phyloP scores from a whole-genome alignment of 306 rosid species.

The Fragaria vesca region DNA sequence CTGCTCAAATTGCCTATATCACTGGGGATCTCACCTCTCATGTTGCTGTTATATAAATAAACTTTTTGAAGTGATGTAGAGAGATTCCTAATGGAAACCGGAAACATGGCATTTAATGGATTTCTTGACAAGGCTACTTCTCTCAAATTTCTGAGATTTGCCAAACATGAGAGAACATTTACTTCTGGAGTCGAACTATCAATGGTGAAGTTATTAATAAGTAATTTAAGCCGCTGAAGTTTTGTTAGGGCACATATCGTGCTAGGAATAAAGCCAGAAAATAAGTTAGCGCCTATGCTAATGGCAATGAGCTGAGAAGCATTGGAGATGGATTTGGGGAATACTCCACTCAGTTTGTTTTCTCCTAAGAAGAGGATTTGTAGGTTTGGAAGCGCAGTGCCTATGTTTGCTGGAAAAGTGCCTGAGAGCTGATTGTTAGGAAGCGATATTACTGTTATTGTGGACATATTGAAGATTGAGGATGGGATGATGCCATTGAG shows the following conservation, averaged over 20 bases:
- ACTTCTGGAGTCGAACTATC: not conserved
- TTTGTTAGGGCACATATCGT: not conserved
- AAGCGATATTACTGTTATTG: fast-evolving
- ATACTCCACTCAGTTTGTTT: not conserved
- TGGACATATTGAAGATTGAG: slow-evolving; percentile 26
- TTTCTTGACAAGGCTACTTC: fast-evolving
- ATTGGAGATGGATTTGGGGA: slow-evolving; percentile 21
- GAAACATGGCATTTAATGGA: not conserved
- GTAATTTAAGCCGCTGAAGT: not conserved
- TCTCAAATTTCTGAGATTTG: not conserved
- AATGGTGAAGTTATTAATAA: not conserved
- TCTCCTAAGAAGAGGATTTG: not conserved
- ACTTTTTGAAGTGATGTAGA: not conserved
- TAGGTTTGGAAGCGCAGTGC: slow-evolving; percentile 18
- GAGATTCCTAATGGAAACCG: not conserved
- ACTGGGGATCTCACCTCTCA: slow-evolving; percentile 2
- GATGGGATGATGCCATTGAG: slow-evolving; percentile 22
- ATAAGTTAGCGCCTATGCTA: not conserved
- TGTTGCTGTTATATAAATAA: fast-evolving
- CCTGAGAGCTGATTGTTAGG: not conserved
- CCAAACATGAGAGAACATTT: not conserved
- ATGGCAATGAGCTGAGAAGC: not conserved
- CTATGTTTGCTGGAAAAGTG: slow-evolving; percentile 12
- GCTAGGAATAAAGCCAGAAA: slow-evolving; percentile 11
- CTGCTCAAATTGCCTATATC: not conserved